Conservation (phyloP, 164 flowering plant species). For the Nymphaea colorata region DNA sequence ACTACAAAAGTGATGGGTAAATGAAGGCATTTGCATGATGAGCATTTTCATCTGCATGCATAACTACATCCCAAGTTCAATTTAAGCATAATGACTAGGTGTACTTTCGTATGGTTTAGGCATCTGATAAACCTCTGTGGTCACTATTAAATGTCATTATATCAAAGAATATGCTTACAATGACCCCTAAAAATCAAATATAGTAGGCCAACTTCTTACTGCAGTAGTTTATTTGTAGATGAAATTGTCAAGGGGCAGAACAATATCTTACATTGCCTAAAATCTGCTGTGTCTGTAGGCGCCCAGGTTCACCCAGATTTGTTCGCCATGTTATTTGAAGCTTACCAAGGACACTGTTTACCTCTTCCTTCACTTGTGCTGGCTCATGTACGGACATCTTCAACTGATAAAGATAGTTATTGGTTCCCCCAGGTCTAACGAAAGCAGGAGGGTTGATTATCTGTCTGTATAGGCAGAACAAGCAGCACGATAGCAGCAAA, state of each 20-base stretch:
- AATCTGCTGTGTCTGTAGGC: slow-evolving; percentile 93
- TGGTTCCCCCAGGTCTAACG: slow-evolving; percentile 80
- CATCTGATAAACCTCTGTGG: too few species aligned
- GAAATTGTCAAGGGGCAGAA: not conserved
- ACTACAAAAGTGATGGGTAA: too few species aligned
- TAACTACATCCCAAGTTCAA: too few species aligned
- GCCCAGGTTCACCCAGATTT: slow-evolving; percentile 98
- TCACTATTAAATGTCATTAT: too few species aligned
- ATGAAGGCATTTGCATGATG: too few species aligned
- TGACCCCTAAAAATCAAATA: too few species aligned
- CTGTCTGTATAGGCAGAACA: slow-evolving; percentile 31
- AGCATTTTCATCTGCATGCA: too few species aligned
- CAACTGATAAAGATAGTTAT: slow-evolving; percentile 80
- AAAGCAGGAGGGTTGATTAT: slow-evolving; percentile 64
- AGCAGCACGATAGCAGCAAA: not conserved
- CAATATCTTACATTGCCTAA: slow-evolving; percentile 67
- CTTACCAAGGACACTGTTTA: slow-evolving; percentile 87
- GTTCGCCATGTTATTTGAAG: slow-evolving; percentile 98
- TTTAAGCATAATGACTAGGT: too few species aligned
- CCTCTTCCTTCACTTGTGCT: slow-evolving; percentile 44
- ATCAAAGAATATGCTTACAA: too few species aligned
- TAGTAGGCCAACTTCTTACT: too few species aligned
- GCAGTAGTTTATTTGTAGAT: too few species aligned
- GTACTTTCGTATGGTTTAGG: too few species aligned
- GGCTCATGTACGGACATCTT: slow-evolving; percentile 37